Conservation (phyloP, 163 green algal species). For the Prototheca wickerhamii region DNA sequence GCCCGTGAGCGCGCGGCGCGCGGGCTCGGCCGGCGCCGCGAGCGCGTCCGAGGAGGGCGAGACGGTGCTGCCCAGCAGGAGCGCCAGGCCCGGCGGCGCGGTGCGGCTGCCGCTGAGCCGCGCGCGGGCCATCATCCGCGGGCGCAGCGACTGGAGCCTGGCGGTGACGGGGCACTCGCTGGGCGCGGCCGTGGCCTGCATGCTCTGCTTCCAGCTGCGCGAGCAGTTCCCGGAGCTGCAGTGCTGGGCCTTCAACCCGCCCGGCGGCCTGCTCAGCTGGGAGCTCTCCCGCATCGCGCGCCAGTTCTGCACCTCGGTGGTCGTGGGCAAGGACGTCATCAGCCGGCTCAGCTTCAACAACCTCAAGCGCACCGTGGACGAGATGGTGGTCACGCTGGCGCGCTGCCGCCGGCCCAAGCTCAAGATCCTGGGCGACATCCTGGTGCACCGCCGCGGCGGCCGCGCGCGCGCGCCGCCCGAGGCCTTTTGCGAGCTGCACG, state of each 20-base stretch:
- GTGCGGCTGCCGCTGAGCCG: not conserved
- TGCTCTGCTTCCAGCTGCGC: constrained; percentile 47
- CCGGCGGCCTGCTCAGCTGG: constrained; percentile 38
- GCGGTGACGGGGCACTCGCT: constrained; percentile 53
- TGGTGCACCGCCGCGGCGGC: constrained; percentile 17
- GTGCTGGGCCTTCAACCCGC: constrained; percentile 45
- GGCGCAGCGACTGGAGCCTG: constrained; percentile 23
- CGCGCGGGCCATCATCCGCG: not conserved
- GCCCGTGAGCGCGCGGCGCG: no score
- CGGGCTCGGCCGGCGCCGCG: no score
- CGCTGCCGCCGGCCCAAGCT: constrained; percentile 34
- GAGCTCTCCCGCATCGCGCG: constrained; percentile 22
- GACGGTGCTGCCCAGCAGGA: not conserved
- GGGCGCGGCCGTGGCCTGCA: constrained; percentile 40
- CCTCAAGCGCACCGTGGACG: constrained; percentile 37
- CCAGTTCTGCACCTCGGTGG: constrained; percentile 41
- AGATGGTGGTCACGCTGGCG: constrained; percentile 44
- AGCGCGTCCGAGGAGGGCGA: not conserved
- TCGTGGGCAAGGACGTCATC: constrained; percentile 46
- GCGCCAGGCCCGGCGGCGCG: not conserved
- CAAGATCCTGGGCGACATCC: constrained; percentile 13
- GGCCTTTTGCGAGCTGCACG: constrained; percentile 25
- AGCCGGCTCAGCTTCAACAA: constrained; percentile 33
- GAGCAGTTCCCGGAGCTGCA: constrained; percentile 34
- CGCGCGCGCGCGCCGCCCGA: not conserved